Percentiles rank a stretch among this genome's conserved stretches.
phyloP scores from a whole-genome alignment of 805 yeast species.

The Ogataea pini region DNA sequence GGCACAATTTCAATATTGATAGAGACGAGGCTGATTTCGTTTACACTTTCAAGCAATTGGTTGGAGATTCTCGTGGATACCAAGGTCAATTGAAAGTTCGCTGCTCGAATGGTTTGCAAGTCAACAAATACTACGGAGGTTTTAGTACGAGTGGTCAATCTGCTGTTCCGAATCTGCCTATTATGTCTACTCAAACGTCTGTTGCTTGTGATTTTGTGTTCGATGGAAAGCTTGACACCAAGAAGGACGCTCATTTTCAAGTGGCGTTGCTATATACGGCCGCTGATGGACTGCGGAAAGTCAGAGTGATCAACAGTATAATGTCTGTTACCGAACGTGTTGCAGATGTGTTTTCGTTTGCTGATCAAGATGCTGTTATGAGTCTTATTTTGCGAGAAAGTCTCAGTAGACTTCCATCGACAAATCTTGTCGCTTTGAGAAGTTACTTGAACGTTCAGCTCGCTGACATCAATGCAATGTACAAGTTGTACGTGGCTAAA shows the following conservation, averaged over 20 bases:
- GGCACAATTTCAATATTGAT: constrained; percentile 64
- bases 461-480: constrained; percentile 58
- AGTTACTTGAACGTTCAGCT: constrained; percentile 41
- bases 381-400: constrained; percentile 56
- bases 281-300: constrained; percentile 70
- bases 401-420: constrained; percentile 40
- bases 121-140: constrained; percentile 70
- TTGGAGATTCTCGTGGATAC: constrained; percentile 60
- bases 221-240: constrained; percentile 71
- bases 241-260: constrained; percentile 85
- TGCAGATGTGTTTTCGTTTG: constrained; percentile 72
- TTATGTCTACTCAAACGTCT: constrained; percentile 60
- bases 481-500: constrained; percentile 48
- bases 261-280: constrained; percentile 87
- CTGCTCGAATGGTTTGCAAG: constrained; percentile 84
- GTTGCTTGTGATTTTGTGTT: constrained; percentile 71
- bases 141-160: constrained; percentile 41
- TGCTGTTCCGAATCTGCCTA: constrained; percentile 71
- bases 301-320: constrained; percentile 83
- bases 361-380: constrained; percentile 69
- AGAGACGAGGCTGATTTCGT: constrained; percentile 67
- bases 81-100: constrained; percentile 84
- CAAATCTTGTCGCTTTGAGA: constrained; percentile 37
- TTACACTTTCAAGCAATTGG: constrained; percentile 56
- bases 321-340: constrained; percentile 76